phyloP scores from a whole-genome alignment of 1,284 basidiomycete genomes.

The Hymenochaete sp. region DNA sequence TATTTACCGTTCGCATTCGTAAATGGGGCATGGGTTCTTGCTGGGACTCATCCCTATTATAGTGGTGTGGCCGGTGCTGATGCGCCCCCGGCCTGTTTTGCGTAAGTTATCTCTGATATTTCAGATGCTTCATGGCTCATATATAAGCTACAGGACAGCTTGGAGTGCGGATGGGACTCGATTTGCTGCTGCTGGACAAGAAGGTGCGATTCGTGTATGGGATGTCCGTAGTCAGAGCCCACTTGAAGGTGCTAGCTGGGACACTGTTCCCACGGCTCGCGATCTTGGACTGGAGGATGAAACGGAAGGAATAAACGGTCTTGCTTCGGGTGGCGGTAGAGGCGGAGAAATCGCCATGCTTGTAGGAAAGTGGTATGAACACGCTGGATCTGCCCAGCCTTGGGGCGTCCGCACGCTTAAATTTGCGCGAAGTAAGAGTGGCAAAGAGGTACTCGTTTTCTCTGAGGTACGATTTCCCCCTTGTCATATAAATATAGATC shows the following conservation, averaged over 20 bases:
- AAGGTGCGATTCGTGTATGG: conserved; percentile 75
- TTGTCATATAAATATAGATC: not conserved
- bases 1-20: conserved; percentile 40
- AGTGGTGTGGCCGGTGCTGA: not conserved
- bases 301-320: too few species aligned
- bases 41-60: conserved; percentile 1
- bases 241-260: conserved; percentile 34
- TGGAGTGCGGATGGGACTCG: conserved; percentile 75
- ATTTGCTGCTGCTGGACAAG: conserved; percentile 81
- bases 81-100: conserved; percentile 32
- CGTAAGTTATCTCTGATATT: too few species aligned
- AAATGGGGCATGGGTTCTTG: conserved; percentile 29
- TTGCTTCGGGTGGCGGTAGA: too few species aligned
- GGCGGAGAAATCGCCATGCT: too few species aligned
- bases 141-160: conserved; percentile 73
- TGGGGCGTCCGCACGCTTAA: conserved; percentile 75
- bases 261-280: conserved; percentile 8
- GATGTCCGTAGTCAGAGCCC: conserved; percentile 67
- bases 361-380: not conserved
- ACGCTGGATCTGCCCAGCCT: conserved; percentile 41
- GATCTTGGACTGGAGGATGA: too few species aligned
- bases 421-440: conserved; percentile 48
- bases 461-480: conserved; percentile 52
- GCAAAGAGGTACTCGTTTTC: conserved; percentile 67
- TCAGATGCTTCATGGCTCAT: too few species aligned